Base-by-base conservation (phyloP, 176 grass and related monocot species). In the Carex cristatella region DNA sequence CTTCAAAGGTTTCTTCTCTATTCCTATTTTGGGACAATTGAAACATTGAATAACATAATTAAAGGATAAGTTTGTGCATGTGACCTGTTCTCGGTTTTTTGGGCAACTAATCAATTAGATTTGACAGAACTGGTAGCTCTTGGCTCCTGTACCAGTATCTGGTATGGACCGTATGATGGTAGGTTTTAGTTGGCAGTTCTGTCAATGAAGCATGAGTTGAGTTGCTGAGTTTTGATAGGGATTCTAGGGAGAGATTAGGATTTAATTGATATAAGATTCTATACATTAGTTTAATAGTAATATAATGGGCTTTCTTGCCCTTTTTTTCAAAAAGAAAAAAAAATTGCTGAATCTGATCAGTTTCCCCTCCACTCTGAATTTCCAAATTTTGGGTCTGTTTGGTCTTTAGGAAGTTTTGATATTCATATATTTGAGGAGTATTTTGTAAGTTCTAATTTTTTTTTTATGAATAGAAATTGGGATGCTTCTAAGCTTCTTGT, bases 1-100 rank as follows among this genome's bases (percentile, higher is more conserved):
- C 91, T 96, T 99, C 90, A 99, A 96, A 99, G 97, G 97, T 95
- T 81, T 57, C 6, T 53, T 57, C 6, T 53, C 15, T 8, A 0
- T 83, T 66, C 0, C 49, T 32, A 33, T 33, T 35, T 78, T 28
- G 74, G 49, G 51, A 31, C 49, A 57, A 78, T 78, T 78, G 49
- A 33, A 57, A 27, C 4, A 57, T 78, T 11, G 5, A 54, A 75
- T 19, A 76, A 30, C 3, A 12, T 11, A 65, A 65, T 3, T 65
- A 33, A 65, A 28, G 23, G 63, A 31, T 70, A 70, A 70, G 16
- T 46, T 71, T 71, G 7, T 23, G 16, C 68, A 4, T 18, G 68
- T 46, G 33, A 69, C 13, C 32, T 40, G 15, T 46, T 71, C 38
- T 46, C 46, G 11, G 55, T 32, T 78, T 78, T 78, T 56, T 23